Conservation (phyloP, 805 yeast genomes). For the Candida awuae region DNA sequence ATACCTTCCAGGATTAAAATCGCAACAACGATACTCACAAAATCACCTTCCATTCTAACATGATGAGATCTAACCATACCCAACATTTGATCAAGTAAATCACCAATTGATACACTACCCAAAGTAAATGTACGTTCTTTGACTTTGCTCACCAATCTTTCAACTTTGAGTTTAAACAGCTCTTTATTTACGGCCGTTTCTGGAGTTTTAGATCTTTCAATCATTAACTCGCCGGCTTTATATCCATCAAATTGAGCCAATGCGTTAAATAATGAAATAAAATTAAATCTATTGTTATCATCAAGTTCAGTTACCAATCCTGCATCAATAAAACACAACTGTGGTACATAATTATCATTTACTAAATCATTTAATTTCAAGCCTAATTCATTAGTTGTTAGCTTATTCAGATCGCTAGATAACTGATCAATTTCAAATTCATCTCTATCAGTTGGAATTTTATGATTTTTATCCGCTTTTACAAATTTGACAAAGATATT, state of each 20-base stretch:
- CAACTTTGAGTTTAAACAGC: slow-evolving; percentile 80
- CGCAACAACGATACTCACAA: slow-evolving; percentile 91
- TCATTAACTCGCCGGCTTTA: slow-evolving; percentile 90
- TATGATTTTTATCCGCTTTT: slow-evolving; percentile 22
- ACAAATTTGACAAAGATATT: slow-evolving; percentile 58
- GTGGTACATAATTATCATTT: slow-evolving; percentile 62
- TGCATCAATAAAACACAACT: slow-evolving; percentile 83
- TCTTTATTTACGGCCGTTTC: slow-evolving; percentile 82
- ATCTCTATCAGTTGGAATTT: slow-evolving; percentile 32
- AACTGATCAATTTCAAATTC: slow-evolving; percentile 41
- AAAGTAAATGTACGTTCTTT: slow-evolving; percentile 84
- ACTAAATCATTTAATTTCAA: slow-evolving; percentile 42
- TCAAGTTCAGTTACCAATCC: slow-evolving; percentile 90
- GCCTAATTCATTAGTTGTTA: slow-evolving; percentile 24
- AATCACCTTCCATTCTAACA: slow-evolving; percentile 96
- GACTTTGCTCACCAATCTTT: slow-evolving; percentile 69
- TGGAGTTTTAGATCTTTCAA: slow-evolving; percentile 90
- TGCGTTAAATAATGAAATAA: slow-evolving; percentile 82
- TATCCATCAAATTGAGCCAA: slow-evolving; percentile 90
- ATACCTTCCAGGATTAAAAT: slow-evolving; percentile 87
- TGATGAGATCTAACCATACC: slow-evolving; percentile 91
- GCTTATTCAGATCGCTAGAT: slow-evolving; percentile 32
- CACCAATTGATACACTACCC: slow-evolving; percentile 89
- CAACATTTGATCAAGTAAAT: slow-evolving; percentile 75
- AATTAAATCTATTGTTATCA: slow-evolving; percentile 68